Base-by-base conservation (phyloP, 352 stramenopile species). In the Phytophthora pluvialis region DNA sequence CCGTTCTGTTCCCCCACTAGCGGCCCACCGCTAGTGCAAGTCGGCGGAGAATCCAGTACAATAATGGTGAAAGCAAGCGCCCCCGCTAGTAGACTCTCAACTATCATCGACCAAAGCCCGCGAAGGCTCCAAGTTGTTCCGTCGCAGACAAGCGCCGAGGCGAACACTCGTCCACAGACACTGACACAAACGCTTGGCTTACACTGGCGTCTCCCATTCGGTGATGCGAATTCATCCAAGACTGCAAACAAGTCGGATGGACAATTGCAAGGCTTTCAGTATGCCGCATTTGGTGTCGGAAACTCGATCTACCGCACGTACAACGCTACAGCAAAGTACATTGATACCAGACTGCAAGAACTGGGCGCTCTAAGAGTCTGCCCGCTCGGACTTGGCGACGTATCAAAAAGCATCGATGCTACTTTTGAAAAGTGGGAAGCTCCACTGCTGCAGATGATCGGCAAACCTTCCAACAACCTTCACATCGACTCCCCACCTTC, bases 281-380 rank as follows among this genome's bases (percentile, higher is more conserved):
- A 89, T 71, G 81, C 89, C 8, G 95, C 99, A 0, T 99, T 99
- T 88, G 97, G 95, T 35, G 12, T 99, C 4, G 97, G 96, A 4
- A 98, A 98, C 72, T 94, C 74, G 5, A 81, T 96, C 61, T 99
- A 99, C 64, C 84, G 31, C 31, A 35, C 31, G 31, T 35, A 3
- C 31, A 35, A 35, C 31, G 31, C 31, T 35, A 35, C 31, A 35
- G 31, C 98, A 46, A 91, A 98, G 43, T 99, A 91, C 25, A 80
- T 96, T n/a, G 82, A 99, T 72, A 47, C 68, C 28, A 69, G 83
- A 7, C 64, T 99, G 12, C 80, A 88, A 15, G 74, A 83, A 31
- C 70, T 97, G 13, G 94, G 96, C n/a, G 96, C 59, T 1, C 71
- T 70, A 3, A 70, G 86, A 7, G 65, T 99, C 3, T 77, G 77